Evolutionary conservation across 2,329 filamentous ascomycete genomes (phyloP).

Genomic region (Phoma sp.): DNA sequence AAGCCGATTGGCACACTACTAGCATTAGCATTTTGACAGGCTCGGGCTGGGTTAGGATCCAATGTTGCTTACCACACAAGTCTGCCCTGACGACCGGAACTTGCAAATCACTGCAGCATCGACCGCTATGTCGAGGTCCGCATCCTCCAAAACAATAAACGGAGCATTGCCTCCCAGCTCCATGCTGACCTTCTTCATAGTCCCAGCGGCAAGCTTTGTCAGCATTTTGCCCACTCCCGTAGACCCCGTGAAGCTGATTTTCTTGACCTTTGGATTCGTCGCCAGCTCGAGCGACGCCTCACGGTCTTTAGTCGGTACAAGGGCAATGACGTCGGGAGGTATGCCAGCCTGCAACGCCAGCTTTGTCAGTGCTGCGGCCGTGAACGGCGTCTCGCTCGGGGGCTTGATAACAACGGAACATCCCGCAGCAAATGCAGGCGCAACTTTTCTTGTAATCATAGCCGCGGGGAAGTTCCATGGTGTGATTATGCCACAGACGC

Average conservation of each 20-base stretch:
- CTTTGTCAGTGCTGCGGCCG: slow-evolving; percentile 14
- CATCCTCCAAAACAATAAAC: slow-evolving; percentile 67
- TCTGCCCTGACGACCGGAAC: slow-evolving; percentile 17
- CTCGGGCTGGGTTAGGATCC: no score
- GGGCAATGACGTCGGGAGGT: slow-evolving; percentile 63
- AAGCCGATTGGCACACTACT: slow-evolving; percentile 57
- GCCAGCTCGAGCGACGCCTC: slow-evolving; percentile 60
- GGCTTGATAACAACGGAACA: slow-evolving; percentile 44
- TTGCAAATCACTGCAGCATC: slow-evolving; percentile 22
- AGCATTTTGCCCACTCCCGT: slow-evolving; percentile 64
- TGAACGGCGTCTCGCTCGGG: slow-evolving; percentile 21
- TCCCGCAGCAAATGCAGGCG: slow-evolving; percentile 44
- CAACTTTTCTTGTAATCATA: slow-evolving; percentile 35
- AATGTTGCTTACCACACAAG: slow-evolving; percentile 18
- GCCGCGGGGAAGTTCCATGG: slow-evolving; percentile 39
- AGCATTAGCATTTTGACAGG: no score
- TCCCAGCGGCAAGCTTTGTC: slow-evolving; percentile 61
- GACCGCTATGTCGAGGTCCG: slow-evolving; percentile 60
- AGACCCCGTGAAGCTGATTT: slow-evolving; percentile 62
- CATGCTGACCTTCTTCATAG: slow-evolving; percentile 66
- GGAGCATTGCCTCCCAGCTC: slow-evolving; percentile 69
- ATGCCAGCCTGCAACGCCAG: slow-evolving; percentile 44
- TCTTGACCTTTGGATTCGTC: slow-evolving; percentile 57
- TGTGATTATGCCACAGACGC: slow-evolving; percentile 34
- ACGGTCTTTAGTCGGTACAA: slow-evolving; percentile 62